Evolutionary conservation across 2,329 filamentous ascomycete species (phyloP).

Genomic region (Lachnellula occidentalis): DNA sequence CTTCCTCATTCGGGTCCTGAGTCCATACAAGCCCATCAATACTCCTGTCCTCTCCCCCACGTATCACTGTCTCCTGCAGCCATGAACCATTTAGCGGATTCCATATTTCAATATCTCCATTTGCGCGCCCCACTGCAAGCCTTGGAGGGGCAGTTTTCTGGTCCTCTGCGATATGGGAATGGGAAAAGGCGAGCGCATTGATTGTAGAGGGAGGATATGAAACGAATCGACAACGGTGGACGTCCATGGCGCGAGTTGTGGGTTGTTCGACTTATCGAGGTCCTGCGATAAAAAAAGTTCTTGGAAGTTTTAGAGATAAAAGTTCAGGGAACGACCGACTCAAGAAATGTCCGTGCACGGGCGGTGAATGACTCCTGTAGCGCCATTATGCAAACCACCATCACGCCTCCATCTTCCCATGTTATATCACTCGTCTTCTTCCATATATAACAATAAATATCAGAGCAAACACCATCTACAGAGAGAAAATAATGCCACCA

Average conservation of each 20-base stretch:
- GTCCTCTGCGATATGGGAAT: constrained; percentile 51
- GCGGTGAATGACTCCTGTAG: neutral
- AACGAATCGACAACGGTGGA: constrained; percentile 95
- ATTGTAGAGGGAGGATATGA: constrained; percentile 87
- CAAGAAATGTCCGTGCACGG: neutral
- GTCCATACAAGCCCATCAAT: constrained; percentile 92
- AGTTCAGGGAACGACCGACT: neutral
- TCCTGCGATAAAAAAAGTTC: constrained; percentile 1
- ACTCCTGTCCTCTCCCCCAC: constrained; percentile 76
- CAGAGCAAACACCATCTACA: no score
- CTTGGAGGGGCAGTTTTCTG: constrained; percentile 57
- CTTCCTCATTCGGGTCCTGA: constrained; percentile 70
- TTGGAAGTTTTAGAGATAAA: constrained; percentile 4
- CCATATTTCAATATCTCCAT: constrained; percentile 98
- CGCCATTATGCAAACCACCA: neutral
- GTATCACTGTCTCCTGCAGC: constrained; percentile 84
- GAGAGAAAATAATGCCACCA: no score
- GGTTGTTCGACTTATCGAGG: neutral
- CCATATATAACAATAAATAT: neutral
- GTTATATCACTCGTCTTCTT: no score
- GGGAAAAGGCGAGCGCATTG: constrained; percentile 91
- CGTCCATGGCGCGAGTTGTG: constrained; percentile 61
- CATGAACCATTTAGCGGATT: constrained; percentile 71
- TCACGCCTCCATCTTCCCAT: neutral
- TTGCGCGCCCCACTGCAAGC: constrained; percentile 84